Evolutionary conservation across 441 rosid species (phyloP).

Genomic region (Adansonia madagascariensis): DNA sequence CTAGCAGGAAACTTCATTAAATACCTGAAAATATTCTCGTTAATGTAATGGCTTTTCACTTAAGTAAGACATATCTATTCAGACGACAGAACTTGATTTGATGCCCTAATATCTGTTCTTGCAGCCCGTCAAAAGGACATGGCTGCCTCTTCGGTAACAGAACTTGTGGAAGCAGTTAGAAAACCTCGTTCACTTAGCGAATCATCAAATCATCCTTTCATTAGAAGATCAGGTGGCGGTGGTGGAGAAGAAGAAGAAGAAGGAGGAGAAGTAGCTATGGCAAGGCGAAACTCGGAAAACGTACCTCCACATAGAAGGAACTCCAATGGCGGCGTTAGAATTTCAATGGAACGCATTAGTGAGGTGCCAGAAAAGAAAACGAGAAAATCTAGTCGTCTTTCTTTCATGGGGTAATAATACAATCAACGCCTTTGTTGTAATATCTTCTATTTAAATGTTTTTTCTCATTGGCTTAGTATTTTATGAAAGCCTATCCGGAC

Average conservation of each 20-base stretch:
- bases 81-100: conserved; percentile 6
- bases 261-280: conserved; percentile 41
- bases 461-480: too few species aligned
- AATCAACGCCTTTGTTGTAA: background rate
- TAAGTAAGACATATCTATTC: background rate
- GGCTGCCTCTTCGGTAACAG: conserved; percentile 74
- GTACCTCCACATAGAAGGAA: conserved; percentile 52
- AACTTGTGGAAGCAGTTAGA: conserved; percentile 85
- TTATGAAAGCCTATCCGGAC: too few species aligned
- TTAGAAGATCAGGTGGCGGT: conserved; percentile 38
- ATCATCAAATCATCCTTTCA: background rate
- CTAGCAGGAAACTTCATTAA: background rate
- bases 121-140: conserved; percentile 88
- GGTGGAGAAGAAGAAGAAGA: conserved; percentile 41
- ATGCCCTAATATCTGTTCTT: background rate
- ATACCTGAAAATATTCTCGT: background rate
- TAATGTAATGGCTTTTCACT: background rate
- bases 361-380: conserved; percentile 79
- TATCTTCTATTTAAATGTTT: background rate
- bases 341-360: conserved; percentile 75
- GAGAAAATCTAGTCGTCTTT: conserved; percentile 64
- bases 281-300: conserved; percentile 64
- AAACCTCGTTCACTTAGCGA: conserved; percentile 52
- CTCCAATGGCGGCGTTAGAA: conserved; percentile 48
- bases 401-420: conserved; percentile 68